These are phyloP conservation scores for Penicillium digitatum DNA, from an alignment of 2,329 filamentous ascomycete species.

Conservation along the genomic window DNA sequence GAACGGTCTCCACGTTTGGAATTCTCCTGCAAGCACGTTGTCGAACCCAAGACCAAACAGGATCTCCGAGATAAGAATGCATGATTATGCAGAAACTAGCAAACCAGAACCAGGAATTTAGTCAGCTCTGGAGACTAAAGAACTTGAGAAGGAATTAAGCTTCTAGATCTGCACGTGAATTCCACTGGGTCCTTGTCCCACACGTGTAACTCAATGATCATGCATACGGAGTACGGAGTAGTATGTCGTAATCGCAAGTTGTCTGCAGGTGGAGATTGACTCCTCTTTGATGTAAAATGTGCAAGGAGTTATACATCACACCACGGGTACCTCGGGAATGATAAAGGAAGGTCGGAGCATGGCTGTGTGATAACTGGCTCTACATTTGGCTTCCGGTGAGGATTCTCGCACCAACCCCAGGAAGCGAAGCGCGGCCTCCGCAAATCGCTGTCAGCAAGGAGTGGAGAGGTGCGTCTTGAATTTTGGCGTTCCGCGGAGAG, in stretches of 20 bases:
- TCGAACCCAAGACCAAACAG: neutral
- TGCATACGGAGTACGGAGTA: neutral
- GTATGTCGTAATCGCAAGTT: neutral
- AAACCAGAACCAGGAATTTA: neutral
- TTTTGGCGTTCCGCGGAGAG: neutral
- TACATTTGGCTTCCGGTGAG: constrained; percentile 6
- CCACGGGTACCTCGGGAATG: neutral
- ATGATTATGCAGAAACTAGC: constrained; percentile 1
- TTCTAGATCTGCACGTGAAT: constrained; percentile 3
- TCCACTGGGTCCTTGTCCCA: neutral
- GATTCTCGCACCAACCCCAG: neutral
- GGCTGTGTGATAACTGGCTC: neutral
- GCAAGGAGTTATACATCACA: neutral
- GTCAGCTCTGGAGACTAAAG: neutral
- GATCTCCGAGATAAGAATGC: neutral
- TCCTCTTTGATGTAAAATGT: neutral
- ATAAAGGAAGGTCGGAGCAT: neutral
- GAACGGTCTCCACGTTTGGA: neutral
- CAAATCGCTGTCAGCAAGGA: neutral
- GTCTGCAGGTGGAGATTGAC: neutral
- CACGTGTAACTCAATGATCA: neutral
- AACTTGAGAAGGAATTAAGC: constrained; percentile 4
- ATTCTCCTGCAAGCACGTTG: neutral
- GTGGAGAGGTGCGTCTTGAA: neutral
- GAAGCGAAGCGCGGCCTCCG: neutral